phyloP scores from a whole-genome alignment of 2,329 filamentous ascomycete genomes.

The Pseudopyrenochaeta lycopersici region DNA sequence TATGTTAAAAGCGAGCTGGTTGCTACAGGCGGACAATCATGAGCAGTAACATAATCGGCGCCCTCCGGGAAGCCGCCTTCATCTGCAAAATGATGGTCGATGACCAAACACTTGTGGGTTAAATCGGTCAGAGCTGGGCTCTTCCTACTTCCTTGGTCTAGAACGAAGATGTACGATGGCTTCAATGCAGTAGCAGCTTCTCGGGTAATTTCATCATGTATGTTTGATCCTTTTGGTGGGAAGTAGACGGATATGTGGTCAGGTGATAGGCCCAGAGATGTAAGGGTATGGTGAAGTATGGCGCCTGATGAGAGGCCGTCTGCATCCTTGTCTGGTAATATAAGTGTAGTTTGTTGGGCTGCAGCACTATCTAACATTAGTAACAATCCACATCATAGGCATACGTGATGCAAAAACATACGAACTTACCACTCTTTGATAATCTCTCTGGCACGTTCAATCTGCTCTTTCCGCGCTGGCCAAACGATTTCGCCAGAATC shows the following conservation, averaged over 20 bases:
- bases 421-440: constrained; percentile 65
- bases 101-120: constrained; percentile 63
- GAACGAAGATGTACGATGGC: constrained; percentile 68
- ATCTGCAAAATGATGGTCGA: constrained; percentile 70
- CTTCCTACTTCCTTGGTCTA: constrained; percentile 71
- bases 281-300: constrained; percentile 68
- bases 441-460: constrained; percentile 64
- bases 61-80: constrained; percentile 67
- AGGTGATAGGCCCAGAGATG: constrained; percentile 64
- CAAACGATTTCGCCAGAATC: constrained; percentile 62
- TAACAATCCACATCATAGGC: not conserved
- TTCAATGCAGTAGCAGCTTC: constrained; percentile 59
- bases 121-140: constrained; percentile 63
- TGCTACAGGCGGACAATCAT: constrained; percentile 70
- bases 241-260: constrained; percentile 67
- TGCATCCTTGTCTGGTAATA: constrained; percentile 75
- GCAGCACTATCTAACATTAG: constrained; percentile 55
- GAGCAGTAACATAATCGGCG: constrained; percentile 67
- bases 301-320: constrained; percentile 72
- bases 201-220: constrained; percentile 65
- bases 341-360: constrained; percentile 62
- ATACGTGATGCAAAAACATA: not conserved
- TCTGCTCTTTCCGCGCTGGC: constrained; percentile 67
- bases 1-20: constrained; percentile 72
- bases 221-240: constrained; percentile 65